Base-by-base conservation (phyloP, 192 early-diverging fungal species). In the Phycomyces nitens region DNA sequence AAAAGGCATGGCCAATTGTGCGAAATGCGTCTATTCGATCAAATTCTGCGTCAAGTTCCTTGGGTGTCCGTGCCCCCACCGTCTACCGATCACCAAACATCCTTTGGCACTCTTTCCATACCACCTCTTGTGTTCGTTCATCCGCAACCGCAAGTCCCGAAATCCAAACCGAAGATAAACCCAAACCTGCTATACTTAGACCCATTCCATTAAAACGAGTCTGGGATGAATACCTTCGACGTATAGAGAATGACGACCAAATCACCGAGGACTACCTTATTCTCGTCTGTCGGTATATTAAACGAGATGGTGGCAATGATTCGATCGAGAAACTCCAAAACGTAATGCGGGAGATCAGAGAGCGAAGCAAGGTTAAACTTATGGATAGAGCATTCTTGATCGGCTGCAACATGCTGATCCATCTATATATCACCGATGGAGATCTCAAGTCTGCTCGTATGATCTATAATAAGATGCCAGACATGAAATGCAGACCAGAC, bases 361-460 rank as follows among this genome's bases (percentile, higher is more conserved):
- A 52, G 11, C 41, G 52, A 20, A 34, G 53, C 8, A 9, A 29
- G 1, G 56, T 52, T 15, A 39, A 40, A 43, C 27, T 20, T 1
- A 24, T 44, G 1, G 23, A 52, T 10, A 16, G 9, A 41, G 51
- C 42, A 4, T 55, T 65, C 18, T 52, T 49, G 16, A 47, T 24
- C 10, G 42, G 66, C 0, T 75, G 62, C 53, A 66, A 65, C 29
- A 75, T 70, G 64, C 34, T 75, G 38, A 54, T 75, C 11, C 23
- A 70, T 21, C 18, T 53, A 2, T 70, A 63, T 49, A 27, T 70
- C 2, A 39, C 40, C 4, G 4, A 54, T 15, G 38, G 29, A 3
- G 49, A 70, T 22, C 38, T 65, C 5, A 10, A 56, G 15, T 47
- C 62, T 1, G 73, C 73, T 7, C 27, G 43, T 15, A 26, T 44